These are phyloP conservation scores for Candida vaughaniae DNA, from an alignment of 805 yeast species.

Conservation along the genomic window DNA sequence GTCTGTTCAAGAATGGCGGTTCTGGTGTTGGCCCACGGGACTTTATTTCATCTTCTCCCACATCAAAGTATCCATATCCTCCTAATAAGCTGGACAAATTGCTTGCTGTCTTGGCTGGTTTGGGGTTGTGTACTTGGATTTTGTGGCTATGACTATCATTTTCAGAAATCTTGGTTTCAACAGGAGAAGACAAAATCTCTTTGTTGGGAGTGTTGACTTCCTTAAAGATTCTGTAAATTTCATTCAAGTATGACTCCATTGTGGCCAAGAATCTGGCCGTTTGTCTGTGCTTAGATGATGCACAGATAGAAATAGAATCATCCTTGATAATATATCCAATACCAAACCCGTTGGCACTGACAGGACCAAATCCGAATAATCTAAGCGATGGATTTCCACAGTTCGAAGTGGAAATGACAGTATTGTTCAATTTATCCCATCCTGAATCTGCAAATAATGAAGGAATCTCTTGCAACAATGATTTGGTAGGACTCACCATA, in stretches of 20 bases:
- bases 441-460: constrained; percentile 80
- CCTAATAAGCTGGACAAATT: constrained; percentile 43
- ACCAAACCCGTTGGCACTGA: constrained; percentile 58
- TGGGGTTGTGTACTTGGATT: constrained; percentile 2
- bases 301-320: constrained; percentile 52
- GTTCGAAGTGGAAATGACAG: constrained; percentile 66
- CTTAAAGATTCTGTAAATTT: constrained; percentile 37
- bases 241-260: constrained; percentile 48
- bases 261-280: constrained; percentile 56
- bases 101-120: constrained; percentile 16
- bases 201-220: constrained; percentile 19
- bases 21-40: constrained; percentile 61
- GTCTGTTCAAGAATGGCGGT: constrained; percentile 43
- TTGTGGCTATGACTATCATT: not conserved
- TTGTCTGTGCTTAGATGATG: constrained; percentile 60
- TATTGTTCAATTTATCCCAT: constrained; percentile 82
- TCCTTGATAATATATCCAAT: constrained; percentile 55
- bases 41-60: constrained; percentile 51
- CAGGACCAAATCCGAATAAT: constrained; percentile 61
- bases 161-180: constrained; percentile 22
- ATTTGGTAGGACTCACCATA: constrained; percentile 30
- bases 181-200: constrained; percentile 21
- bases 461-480: constrained; percentile 48
- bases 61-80: constrained; percentile 61
- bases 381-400: constrained; percentile 62